Base-by-base conservation (phyloP, 495 filamentous ascomycete species). In the Trichocladium antarcticum region DNA sequence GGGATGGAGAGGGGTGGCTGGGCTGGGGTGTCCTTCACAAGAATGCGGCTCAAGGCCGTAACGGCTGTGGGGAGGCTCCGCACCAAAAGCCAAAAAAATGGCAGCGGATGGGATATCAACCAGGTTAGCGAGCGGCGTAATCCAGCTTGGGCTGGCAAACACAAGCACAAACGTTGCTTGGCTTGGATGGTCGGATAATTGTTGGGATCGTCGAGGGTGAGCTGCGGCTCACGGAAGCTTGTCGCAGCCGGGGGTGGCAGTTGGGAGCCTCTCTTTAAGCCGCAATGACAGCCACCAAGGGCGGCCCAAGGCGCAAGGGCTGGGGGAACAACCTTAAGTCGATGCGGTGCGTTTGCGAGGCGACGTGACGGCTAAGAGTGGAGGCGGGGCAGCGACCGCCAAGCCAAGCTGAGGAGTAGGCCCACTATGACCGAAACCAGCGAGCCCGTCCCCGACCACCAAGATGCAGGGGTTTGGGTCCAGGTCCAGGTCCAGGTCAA, bases 31-130 rank as follows among this genome's bases (percentile, higher is more conserved):
- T 35, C 41, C n/a, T 47, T 53, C 10, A 34, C 49, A 41, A 53
- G 53, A 54, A 51, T 57, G 57, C 59, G 57, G 59, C 59, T 62
- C 59, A 61, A 58, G 45, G 47, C 47, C 38, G 50, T 54, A 45
- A 55, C 39, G 51, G 55, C 44, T 49, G 51, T 47, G 35, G 43
- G 47, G 49, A 42, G 46, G 52, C 19, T 51, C 44, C 51, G 57
- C 50, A 56, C 50, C 42, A 55, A 47, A 37, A 49, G 31, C 40
- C 17, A 51, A 14, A 45, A 36, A 22, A 47, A 49, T 46, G 20
- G 31, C 36, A 38, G 42, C 21, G 21, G 47, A 20, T 42, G 16
- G 17, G 41, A 47, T 38, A 49, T 51, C 20, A 37, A 40, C 8
- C 42, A 50, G 34, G 38, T 5, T 10, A 40, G 27, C 16, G 36